A percentile compares a stretch with the other conserved stretches of the same genome.
Conservation (phyloP, 257 asterid species). For the Solanum gandarillasii region DNA sequence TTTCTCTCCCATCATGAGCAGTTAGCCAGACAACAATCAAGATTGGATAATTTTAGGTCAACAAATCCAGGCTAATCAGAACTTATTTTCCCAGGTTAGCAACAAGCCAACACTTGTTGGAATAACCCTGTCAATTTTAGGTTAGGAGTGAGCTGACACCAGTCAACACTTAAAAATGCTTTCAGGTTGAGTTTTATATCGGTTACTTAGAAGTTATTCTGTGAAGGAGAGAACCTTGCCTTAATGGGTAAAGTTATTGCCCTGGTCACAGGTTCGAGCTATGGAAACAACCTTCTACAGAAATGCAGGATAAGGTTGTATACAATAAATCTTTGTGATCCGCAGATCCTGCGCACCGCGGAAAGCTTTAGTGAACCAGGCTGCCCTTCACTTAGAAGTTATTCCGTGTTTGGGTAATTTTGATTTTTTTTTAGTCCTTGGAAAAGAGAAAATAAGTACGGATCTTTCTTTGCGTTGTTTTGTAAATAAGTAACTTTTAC, state of each 20-base stretch:
- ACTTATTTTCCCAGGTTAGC: neutral
- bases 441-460: neutral
- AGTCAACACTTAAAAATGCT: neutral
- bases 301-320: neutral
- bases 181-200: neutral
- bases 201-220: neutral
- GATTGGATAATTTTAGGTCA: neutral
- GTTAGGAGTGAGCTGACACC: neutral
- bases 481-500: neutral
- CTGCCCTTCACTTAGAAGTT: neutral
- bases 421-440: neutral
- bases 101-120: neutral
- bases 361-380: neutral
- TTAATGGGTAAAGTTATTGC: neutral
- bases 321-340: neutral
- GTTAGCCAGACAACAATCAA: neutral
- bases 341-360: neutral
- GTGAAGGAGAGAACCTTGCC: neutral
- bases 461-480: neutral
- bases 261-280: neutral
- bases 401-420: neutral
- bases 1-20: neutral
- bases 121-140: neutral
- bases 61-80: neutral
- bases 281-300: neutral